Evolutionary conservation across 805 yeast genomes (phyloP).

Genomic region (Clavispora santaluciae): DNA sequence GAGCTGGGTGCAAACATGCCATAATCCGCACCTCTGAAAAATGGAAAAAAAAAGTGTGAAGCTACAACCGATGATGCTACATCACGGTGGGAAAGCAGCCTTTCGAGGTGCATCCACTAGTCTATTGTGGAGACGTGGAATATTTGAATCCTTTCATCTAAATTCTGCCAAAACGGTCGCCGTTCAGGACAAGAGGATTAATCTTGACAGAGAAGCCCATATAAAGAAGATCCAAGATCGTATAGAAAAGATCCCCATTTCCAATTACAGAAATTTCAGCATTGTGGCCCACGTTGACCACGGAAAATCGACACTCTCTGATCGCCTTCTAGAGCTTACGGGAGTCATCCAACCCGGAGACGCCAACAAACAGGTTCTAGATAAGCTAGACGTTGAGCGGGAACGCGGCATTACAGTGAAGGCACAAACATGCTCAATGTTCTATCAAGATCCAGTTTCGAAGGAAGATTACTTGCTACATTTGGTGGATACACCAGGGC

Average conservation of each 20-base stretch:
- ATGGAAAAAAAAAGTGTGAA: not conserved
- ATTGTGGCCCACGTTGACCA: constrained; percentile 96
- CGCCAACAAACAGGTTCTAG: constrained; percentile 76
- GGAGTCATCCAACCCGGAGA: constrained; percentile 76
- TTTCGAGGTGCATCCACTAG: not conserved
- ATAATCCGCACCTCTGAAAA: not conserved
- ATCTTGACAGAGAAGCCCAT: constrained; percentile 30
- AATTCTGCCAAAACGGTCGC: constrained; percentile 12
- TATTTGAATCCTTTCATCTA: not conserved
- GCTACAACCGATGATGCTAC: not conserved
- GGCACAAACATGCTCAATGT: constrained; percentile 95
- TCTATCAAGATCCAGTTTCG: constrained; percentile 55
- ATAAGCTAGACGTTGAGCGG: constrained; percentile 87
- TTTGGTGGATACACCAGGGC: constrained; percentile 96
- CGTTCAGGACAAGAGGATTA: constrained; percentile 21
- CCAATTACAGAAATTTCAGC: constrained; percentile 82
- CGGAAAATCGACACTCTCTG: constrained; percentile 85
- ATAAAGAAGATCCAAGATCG: constrained; percentile 44
- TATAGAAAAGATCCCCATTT: constrained; percentile 74
- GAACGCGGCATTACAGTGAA: constrained; percentile 96
- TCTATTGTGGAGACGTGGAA: not conserved
- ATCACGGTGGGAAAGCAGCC: not conserved
- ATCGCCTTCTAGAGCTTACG: constrained; percentile 79
- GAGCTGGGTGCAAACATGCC: not conserved
- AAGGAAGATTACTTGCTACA: constrained; percentile 78